Percentiles rank a stretch among this genome's conserved stretches.
These are phyloP conservation scores for Carpinus viminea DNA, from an alignment of 306 rosid genomes.

Conservation along the genomic window DNA sequence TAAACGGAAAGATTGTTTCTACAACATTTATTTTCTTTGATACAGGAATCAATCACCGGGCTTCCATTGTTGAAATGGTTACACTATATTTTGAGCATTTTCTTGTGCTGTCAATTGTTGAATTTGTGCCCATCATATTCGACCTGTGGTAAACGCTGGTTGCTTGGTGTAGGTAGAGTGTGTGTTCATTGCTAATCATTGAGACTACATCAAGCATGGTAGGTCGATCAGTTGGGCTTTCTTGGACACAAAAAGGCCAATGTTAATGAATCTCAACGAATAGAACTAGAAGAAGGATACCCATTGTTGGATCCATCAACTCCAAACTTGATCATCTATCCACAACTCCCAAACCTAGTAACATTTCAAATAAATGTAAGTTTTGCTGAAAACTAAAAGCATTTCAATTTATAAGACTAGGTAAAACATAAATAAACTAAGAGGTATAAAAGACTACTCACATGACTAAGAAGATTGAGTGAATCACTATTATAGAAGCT, in stretches of 20 bases:
- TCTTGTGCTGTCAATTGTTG: too few species aligned
- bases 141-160: not conserved
- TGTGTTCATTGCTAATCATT: not conserved
- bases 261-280: not conserved
- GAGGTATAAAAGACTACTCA: too few species aligned
- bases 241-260: not conserved
- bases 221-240: not conserved
- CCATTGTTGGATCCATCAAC: not conserved
- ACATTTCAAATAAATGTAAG: not conserved
- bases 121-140: not conserved
- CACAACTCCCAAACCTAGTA: not conserved
- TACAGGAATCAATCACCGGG: not conserved
- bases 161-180: not conserved
- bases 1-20: too few species aligned
- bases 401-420: too few species aligned
- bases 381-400: too few species aligned
- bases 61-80: not conserved
- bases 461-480: too few species aligned
- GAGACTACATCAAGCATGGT: not conserved
- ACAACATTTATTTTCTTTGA: too few species aligned
- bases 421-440: too few species aligned
- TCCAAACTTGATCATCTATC: not conserved
- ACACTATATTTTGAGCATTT: not conserved
- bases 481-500: too few species aligned
- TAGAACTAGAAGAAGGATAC: not conserved